phyloP scores from a whole-genome alignment of 139 green algal species.

The Chlorella sp. region DNA sequence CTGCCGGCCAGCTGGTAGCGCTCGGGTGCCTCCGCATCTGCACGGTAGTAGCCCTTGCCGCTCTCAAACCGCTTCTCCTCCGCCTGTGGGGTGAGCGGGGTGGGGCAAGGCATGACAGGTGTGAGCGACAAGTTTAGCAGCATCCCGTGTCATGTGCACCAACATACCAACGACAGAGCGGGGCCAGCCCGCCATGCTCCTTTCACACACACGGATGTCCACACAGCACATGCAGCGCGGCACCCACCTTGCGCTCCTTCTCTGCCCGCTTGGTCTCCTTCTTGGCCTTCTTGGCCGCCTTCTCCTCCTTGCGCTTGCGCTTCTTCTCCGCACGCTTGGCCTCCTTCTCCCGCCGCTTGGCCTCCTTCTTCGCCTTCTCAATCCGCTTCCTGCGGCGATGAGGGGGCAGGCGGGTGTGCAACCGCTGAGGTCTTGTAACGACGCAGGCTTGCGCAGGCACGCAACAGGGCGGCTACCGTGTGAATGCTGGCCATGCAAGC shows the following conservation, averaged over 20 bases:
- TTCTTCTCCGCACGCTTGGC: conserved; percentile 23
- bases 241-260: conserved; percentile 31
- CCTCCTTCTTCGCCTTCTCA: conserved; percentile 13
- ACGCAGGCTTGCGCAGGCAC: too few species aligned
- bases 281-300: conserved; percentile 5
- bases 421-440: too few species aligned
- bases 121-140: too few species aligned
- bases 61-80: conserved; percentile 27
- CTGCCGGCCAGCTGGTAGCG: conserved; percentile 33
- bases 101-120: neutral
- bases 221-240: neutral
- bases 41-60: conserved; percentile 25
- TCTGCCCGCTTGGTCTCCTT: conserved; percentile 20
- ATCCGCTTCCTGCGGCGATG: neutral
- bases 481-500: neutral
- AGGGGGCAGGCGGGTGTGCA: neutral
- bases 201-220: too few species aligned
- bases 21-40: conserved; percentile 16
- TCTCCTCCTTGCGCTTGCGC: conserved; percentile 1
- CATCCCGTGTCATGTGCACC: too few species aligned
- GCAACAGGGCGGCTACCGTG: neutral
- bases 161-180: too few species aligned
- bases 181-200: too few species aligned
- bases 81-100: neutral
- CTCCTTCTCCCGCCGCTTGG: conserved; percentile 46